Evolutionary conservation across 257 asterid species (phyloP).

Genomic region (Solanum pinnatisectum): DNA sequence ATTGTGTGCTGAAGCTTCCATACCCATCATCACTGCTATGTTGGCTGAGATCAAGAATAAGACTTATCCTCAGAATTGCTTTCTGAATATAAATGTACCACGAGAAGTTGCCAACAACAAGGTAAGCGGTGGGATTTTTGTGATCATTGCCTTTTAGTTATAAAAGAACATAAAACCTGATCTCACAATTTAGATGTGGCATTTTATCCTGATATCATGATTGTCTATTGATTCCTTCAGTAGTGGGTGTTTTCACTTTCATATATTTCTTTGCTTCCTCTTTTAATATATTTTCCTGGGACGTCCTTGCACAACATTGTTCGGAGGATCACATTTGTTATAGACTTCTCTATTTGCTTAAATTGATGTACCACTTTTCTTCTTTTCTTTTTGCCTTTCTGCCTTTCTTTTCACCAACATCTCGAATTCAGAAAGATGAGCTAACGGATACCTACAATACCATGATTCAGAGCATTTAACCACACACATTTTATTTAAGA

Average conservation of each 20-base stretch:
- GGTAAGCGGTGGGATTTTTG: slow-evolving; percentile 21
- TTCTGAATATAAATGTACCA: slow-evolving; percentile 68
- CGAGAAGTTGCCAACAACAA: slow-evolving; percentile 57
- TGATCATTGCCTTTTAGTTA: background rate
- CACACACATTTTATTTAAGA: background rate
- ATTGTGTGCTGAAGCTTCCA: slow-evolving; percentile 70
- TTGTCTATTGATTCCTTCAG: background rate
- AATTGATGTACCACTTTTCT: background rate
- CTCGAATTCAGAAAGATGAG: background rate
- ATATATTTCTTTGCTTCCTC: background rate
- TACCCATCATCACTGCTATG: slow-evolving; percentile 46
- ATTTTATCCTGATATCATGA: background rate
- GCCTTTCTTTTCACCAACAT: background rate
- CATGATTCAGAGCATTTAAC: background rate
- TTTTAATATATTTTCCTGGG: background rate
- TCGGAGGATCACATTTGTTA: background rate
- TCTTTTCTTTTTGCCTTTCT: background rate
- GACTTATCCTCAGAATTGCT: slow-evolving; percentile 47
- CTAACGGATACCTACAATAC: background rate
- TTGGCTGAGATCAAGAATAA: slow-evolving; percentile 42
- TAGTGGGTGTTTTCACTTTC: background rate
- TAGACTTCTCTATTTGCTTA: background rate
- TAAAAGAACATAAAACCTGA: background rate
- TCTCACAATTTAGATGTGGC: background rate
- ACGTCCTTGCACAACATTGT: background rate